Percentiles rank a stretch among this genome's conserved stretches.
phyloP scores from a whole-genome alignment of 441 rosid genomes.

The Theobroma grandiflorum region DNA sequence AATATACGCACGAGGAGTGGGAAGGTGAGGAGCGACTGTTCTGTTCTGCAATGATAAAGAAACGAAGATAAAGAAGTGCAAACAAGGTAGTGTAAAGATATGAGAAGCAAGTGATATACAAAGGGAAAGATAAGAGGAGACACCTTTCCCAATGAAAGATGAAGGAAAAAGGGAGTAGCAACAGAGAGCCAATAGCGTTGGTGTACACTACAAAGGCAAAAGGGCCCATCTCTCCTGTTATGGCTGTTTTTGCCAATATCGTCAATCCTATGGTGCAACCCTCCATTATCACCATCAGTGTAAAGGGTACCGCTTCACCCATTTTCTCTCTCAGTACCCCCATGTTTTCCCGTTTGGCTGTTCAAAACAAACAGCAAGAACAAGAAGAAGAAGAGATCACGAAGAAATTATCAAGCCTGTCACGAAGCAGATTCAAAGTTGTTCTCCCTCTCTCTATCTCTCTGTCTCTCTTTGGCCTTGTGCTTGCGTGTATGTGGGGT shows the following conservation, averaged over 20 bases:
- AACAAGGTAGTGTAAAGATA: not conserved
- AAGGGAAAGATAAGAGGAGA: not conserved
- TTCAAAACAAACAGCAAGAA: constrained; percentile 26
- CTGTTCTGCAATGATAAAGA: constrained; percentile 46
- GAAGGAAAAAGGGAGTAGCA: constrained; percentile 71
- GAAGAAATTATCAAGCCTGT: not conserved
- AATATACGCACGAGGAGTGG: constrained; percentile 62
- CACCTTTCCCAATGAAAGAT: constrained; percentile 66
- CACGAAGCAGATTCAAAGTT: not conserved
- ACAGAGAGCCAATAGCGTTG: constrained; percentile 59
- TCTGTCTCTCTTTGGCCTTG: not conserved
- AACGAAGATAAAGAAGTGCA: not conserved
- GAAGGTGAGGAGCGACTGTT: constrained; percentile 49
- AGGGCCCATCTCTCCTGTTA: constrained; percentile 76
- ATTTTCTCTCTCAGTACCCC: constrained; percentile 10
- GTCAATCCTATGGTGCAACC: constrained; percentile 76
- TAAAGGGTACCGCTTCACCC: constrained; percentile 52
- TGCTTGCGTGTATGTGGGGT: not conserved
- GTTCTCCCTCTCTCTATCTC: not conserved
- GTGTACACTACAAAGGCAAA: constrained; percentile 78
- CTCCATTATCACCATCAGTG: constrained; percentile 71
- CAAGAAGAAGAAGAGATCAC: constrained; percentile 5
- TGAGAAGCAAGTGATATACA: not conserved
- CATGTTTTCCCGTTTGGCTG: constrained; percentile 26
- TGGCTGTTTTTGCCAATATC: constrained; percentile 66